Base-by-base conservation (phyloP, 371 early-diverging fungal genomes). In the Lichtheimia corymbifera region DNA sequence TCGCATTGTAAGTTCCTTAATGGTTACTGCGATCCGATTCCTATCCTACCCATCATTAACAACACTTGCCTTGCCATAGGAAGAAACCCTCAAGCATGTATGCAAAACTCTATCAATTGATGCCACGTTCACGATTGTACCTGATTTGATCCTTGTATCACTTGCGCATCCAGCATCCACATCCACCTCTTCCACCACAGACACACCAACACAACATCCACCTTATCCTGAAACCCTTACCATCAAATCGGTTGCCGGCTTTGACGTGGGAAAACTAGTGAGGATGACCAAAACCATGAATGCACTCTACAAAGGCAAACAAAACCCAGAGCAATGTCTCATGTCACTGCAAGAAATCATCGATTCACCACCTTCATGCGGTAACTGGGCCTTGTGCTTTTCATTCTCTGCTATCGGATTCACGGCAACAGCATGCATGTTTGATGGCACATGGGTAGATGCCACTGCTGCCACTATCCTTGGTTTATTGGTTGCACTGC, bases 371-470 rank as follows among this genome's bases (percentile, higher is more conserved):
- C 70, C 75, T 0, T 77, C 80, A 0, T 74, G 77, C 43, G 75
- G 77, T 1, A 60, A 47, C 25, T 27, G 30, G 5, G 61, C 42
- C 3, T 25, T 53, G 0, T 50, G 44, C 4, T 57, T 66, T 30
- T 58, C 71, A 13, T 79, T 79, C 49, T 61, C 66, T 5, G 53
- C 55, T 1, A 70, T 71, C 47, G 74, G 77, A n/a, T 71, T 72
- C 50, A 58, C 71, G n/a, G 72, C 72, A 1, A 68, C 77, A 0
- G 63, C 61, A 3, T 61, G 72, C 50, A 61, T 79, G 64, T 79
- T 79, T 64, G 55, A 65, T 9, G 80, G 80, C 17, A 65, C 72
- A 1, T 79, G 80, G 80, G 61, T 71, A 6, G 80, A 79, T 60
- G 75, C 68, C 2, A 5, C 51, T 7, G 50, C 74, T 11, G 70